Base-by-base conservation (phyloP, 1,284 basidiomycete species). In the Marasmius fiardii region DNA sequence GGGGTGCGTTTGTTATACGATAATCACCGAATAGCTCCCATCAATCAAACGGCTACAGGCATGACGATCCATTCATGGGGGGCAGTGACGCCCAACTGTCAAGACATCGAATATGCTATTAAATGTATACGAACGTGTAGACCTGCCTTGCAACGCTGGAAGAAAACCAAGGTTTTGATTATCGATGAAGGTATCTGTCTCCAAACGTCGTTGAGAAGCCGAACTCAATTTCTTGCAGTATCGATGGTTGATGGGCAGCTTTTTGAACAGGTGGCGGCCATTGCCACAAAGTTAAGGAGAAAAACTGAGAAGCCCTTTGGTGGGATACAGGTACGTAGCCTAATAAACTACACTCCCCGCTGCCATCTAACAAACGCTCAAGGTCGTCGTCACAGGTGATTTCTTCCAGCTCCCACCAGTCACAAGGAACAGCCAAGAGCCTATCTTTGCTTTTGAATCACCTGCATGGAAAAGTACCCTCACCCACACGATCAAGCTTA, bases 321-420 rank as follows among this genome's bases (percentile, higher is more conserved):
- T n/a, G 59, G 59, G 21, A 53, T 60, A 23, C 59, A 60, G 44
- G 59, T 60, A 24, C 33, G 48, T 35, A 18, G 45, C 4, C n/a
- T n/a, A 18, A 34, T 44, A 88, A 8, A 28, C 4, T 23, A 20
- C 50, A 10, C 21, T 33, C 33, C 16, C 2, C 21, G 20, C 20
- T 10, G 2, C 31, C 14, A 20, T 24, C 18, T 39, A 4, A 20
- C 23, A 20, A 48, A 16, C 88, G 57, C 91, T 89, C 60, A 34
- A 69, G 80, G 74, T 95, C 56, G 81, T 95, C 53, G 74, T 92
- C n/a, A 90, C 90, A 0, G 92, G 92, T 5, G 92, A 94, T 68
- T 94, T 94, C 70, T 93, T 92, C 71, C 92, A 95, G 68, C 76
- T 95, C 1, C 93, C 93, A 0, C 93, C 93, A 0, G 86, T 95